Percentiles rank a stretch among this genome's conserved stretches.
These are phyloP conservation scores for Hypocrella siamensis DNA, from an alignment of 2,329 filamentous ascomycete species.

Conservation along the genomic window DNA sequence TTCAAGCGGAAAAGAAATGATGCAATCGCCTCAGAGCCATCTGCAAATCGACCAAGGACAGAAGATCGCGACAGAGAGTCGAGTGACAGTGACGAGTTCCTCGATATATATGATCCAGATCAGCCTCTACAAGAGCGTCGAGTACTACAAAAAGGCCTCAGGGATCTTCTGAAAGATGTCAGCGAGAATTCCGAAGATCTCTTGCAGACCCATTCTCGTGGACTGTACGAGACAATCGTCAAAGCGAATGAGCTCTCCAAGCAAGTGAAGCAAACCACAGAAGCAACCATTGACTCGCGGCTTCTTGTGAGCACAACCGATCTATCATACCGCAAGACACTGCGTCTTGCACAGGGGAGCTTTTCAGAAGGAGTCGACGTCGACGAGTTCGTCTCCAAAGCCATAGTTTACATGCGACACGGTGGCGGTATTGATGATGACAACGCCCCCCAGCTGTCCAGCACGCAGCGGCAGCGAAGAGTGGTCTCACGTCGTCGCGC, in stretches of 20 bases:
- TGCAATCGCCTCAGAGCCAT: slow-evolving; percentile 8
- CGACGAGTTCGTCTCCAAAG: slow-evolving; percentile 84
- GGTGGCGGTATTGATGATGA: slow-evolving; percentile 40
- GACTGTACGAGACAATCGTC: slow-evolving; percentile 49
- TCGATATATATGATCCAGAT: slow-evolving; percentile 60
- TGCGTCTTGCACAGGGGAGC: slow-evolving; percentile 59
- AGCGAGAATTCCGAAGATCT: slow-evolving; percentile 61
- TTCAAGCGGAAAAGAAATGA: slow-evolving; percentile 17
- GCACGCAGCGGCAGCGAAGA: slow-evolving; percentile 31
- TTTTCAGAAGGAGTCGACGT: slow-evolving; percentile 64
- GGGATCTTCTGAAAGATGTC: slow-evolving; percentile 45
- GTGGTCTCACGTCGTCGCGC: slow-evolving; percentile 11
- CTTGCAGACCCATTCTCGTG: slow-evolving; percentile 46
- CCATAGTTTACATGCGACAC: slow-evolving; percentile 70
- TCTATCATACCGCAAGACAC: slow-evolving; percentile 61
- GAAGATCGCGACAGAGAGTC: slow-evolving; percentile 6
- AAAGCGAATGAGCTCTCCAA: slow-evolving; percentile 49
- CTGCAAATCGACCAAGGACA: slow-evolving; percentile 8
- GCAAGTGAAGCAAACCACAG: slow-evolving; percentile 71
- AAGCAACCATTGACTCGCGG: slow-evolving; percentile 83
- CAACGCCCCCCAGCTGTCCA: slow-evolving; percentile 32
- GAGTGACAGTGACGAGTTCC: slow-evolving; percentile 7
- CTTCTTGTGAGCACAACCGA: slow-evolving; percentile 70
- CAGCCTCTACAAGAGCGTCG: slow-evolving; percentile 64
- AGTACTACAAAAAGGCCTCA: slow-evolving; percentile 50